Evolutionary conservation across 352 stramenopile species (phyloP), one percentile per base, ranked within the genome.

Genomic region (Phytopythium oedochilum): DNA sequence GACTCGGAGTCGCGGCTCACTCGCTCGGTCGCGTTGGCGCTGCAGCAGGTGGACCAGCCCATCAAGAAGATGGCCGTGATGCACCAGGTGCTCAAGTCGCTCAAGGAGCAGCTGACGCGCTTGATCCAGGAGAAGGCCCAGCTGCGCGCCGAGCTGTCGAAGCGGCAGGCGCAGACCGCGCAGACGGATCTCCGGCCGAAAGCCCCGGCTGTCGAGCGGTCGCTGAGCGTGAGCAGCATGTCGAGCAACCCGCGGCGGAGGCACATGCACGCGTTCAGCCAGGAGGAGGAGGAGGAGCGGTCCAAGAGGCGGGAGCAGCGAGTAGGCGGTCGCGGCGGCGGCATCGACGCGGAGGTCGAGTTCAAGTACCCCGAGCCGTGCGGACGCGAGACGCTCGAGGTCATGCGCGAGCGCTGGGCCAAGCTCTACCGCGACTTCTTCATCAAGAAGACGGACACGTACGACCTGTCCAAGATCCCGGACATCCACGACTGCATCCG

Each of bases 401-500:
- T 96, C 47, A 96, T 96, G 86, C 78, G 82, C 23, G 86, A 94
- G 63, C 82, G 86, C 22, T 98, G 95, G 95, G 71, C 81, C 12
- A 98, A 98, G 73, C 71, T 99, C 42, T 88, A 97, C 61, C 89
- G 92, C 48, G 96, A 98, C 61, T 97, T 99, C 26, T 98, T 99
- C 76, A 93, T 96, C 31, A 86, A 86, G 59, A 96, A 96, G 61
- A 89, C 67, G 14, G 83, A 96, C 56, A 92, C 78, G 3, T 98
- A 98, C 73, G 96, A 98, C 64, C 66, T 99, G 34, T 97, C 87
- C 9, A 92, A 98, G 61, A 97, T 99, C 51, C 97, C 98, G 9
- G 97, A 99, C 59, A 97, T 99, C 44, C 97, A 98, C 70, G 97
- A 99, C 71, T 98, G 97, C 71, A 95, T 98, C 50, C 89, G 96